Percentiles rank a stretch among this genome's conserved stretches.
These are phyloP conservation scores for Golubevia pallescens DNA, from an alignment of 1,284 basidiomycete genomes.

Conservation along the genomic window DNA sequence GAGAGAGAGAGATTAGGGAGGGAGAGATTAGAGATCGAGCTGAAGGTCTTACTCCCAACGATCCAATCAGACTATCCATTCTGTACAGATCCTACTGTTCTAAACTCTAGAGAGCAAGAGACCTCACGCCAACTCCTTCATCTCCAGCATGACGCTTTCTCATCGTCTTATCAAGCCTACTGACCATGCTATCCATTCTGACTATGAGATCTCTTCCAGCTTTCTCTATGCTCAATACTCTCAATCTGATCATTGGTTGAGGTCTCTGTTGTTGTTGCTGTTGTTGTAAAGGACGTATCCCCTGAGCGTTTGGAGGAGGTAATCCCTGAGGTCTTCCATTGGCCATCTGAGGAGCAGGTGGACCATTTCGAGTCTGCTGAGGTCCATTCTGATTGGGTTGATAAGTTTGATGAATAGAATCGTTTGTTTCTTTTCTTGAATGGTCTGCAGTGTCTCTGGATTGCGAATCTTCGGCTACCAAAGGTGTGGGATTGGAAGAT, in stretches of 20 bases:
- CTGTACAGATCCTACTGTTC: background rate
- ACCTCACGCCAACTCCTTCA: no score
- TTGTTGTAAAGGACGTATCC: background rate
- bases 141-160: background rate
- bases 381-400: background rate
- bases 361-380: background rate
- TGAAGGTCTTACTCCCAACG: no score
- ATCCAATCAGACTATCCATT: no score
- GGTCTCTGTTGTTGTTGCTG: background rate
- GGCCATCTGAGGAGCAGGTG: no score
- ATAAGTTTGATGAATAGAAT: background rate
- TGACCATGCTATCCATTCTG: slow-evolving; percentile 26
- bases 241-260: background rate
- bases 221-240: slow-evolving; percentile 32
- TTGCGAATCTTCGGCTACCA: background rate
- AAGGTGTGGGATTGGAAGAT: background rate
- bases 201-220: slow-evolving; percentile 36
- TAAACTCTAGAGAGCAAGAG: background rate
- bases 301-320: background rate
- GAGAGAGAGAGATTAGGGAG: slow-evolving; percentile 5
- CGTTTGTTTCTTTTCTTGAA: background rate
- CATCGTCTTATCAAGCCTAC: slow-evolving; percentile 1
- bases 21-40: background rate
- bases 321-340: background rate
- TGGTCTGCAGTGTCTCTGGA: background rate